Percentiles rank a stretch among this genome's conserved stretches.
Evolutionary conservation across 305 asterid genomes (phyloP).

Genomic region (Rubia tinctorum): DNA sequence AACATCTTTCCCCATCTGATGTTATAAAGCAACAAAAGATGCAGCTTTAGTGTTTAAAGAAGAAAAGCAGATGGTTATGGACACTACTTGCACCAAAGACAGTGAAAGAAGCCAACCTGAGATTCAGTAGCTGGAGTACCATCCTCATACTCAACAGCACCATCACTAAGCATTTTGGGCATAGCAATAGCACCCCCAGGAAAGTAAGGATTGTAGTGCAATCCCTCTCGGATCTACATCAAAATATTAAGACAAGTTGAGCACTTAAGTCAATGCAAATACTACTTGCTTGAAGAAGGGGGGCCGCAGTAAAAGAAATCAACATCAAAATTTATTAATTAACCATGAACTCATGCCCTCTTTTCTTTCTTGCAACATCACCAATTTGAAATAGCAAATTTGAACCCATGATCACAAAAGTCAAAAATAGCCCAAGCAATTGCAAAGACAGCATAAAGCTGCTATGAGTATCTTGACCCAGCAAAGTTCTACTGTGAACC

Average conservation of each 20-base stretch:
- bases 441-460: not conserved
- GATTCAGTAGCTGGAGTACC: constrained; percentile 86
- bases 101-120: constrained; percentile 39
- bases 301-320: not conserved
- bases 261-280: constrained; percentile 19
- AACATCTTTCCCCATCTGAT: constrained; percentile 88
- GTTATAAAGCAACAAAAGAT: constrained; percentile 13
- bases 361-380: not conserved
- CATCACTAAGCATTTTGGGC: constrained; percentile 94
- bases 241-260: constrained; percentile 12
- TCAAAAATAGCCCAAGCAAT: not conserved
- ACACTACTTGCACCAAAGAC: not conserved
- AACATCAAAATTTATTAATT: not conserved
- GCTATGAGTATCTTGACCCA: not conserved
- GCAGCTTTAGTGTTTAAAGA: constrained; percentile 5
- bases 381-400: not conserved
- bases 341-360: not conserved
- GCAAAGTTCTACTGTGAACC: not conserved
- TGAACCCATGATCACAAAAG: not conserved
- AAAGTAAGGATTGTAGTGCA: constrained; percentile 87
- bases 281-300: not conserved
- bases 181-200: constrained; percentile 95
- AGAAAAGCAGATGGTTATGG: not conserved
- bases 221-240: constrained; percentile 72
- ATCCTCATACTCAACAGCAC: constrained; percentile 90